phyloP scores from a whole-genome alignment of 441 rosid genomes.

The Mallotus japonicus region DNA sequence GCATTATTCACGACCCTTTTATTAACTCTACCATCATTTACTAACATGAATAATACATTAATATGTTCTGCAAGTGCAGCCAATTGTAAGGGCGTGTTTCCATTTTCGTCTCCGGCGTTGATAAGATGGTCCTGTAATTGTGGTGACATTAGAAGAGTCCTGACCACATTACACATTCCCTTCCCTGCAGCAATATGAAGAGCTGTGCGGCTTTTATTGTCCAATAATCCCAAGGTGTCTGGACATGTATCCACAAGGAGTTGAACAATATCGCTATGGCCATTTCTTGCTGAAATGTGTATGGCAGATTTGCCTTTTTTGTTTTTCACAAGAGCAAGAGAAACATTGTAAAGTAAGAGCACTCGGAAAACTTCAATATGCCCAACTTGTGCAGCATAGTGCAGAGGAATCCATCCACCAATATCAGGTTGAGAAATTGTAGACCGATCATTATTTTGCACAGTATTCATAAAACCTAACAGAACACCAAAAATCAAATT shows the following conservation, averaged over 20 bases:
- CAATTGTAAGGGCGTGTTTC: constrained; percentile 35
- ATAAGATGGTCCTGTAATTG: constrained; percentile 20
- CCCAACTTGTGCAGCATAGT: constrained; percentile 28
- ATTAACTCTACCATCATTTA: constrained; percentile 27
- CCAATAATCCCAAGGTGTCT: constrained; percentile 24
- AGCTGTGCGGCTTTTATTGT: constrained; percentile 27
- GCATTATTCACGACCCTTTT: constrained; percentile 25
- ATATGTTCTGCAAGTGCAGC: constrained; percentile 23
- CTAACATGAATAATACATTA: constrained; percentile 23
- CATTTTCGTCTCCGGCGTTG: constrained; percentile 26
- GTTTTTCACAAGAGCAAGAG: constrained; percentile 18
- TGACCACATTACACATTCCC: constrained; percentile 26
- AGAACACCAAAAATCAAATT: background rate
- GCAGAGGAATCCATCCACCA: constrained; percentile 30
- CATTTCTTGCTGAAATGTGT: constrained; percentile 31
- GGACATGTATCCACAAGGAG: constrained; percentile 18
- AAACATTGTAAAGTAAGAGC: constrained; percentile 11
- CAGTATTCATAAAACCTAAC: constrained; percentile 15
- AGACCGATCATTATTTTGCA: constrained; percentile 8
- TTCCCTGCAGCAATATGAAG: constrained; percentile 37
- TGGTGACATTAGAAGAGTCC: constrained; percentile 18
- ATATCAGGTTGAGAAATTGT: constrained; percentile 20
- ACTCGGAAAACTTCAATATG: constrained; percentile 17
- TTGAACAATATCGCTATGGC: constrained; percentile 20
- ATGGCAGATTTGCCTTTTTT: constrained; percentile 26